A percentile compares a stretch with the other conserved stretches of the same genome.
Evolutionary conservation across 331 rosid genomes (phyloP).

Genomic region (Malus hybrid): DNA sequence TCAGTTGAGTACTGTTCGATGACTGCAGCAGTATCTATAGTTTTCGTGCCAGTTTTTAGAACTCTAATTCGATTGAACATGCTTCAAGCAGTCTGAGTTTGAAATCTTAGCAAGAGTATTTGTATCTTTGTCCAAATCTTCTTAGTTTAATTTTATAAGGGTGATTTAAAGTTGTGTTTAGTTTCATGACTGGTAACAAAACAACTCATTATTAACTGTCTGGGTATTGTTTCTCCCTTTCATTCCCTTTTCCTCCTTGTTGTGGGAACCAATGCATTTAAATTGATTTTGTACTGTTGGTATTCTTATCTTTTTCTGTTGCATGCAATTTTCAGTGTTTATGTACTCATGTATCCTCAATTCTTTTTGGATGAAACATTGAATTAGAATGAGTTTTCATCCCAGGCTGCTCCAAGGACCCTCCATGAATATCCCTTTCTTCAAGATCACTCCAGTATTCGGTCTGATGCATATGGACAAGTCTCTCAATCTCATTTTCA

Average conservation of each 20-base stretch:
- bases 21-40: background rate
- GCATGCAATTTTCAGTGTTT: background rate
- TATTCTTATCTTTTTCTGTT: background rate
- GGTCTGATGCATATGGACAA: conserved; percentile 64
- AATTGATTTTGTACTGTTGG: conserved; percentile 6
- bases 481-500: conserved; percentile 56
- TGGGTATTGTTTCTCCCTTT: background rate
- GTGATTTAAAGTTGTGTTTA: background rate
- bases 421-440: conserved; percentile 68
- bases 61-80: background rate
- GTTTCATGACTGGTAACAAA: background rate
- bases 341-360: background rate
- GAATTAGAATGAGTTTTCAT: conserved; percentile 27
- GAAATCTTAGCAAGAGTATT: background rate
- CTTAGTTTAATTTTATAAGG: background rate
- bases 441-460: conserved; percentile 49
- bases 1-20: background rate
- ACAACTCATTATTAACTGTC: background rate
- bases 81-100: background rate
- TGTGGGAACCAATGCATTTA: background rate
- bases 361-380: conserved; percentile 22
- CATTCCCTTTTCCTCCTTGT: background rate
- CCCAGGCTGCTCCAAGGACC: conserved; percentile 65
- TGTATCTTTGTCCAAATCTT: background rate
- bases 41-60: background rate